Evolutionary conservation across 2,329 filamentous ascomycete genomes (phyloP), one percentile per base, ranked within the genome.

Genomic region (Hymenoscyphus linearis): DNA sequence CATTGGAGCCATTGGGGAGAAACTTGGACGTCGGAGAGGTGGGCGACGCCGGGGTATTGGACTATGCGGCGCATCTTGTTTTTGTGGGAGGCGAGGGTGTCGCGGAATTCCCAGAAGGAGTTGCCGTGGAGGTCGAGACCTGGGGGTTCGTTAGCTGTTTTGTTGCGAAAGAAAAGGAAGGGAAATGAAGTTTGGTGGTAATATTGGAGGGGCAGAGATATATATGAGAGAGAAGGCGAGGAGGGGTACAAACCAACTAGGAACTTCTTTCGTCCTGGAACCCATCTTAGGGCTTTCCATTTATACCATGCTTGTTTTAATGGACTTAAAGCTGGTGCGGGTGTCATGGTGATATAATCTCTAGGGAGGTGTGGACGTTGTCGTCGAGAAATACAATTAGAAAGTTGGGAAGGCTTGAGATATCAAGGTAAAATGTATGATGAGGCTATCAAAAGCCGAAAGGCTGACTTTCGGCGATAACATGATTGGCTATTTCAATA

Each of bases 31-130:
- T 83, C 79, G 67, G 78, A 82, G 68, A 78, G 77, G 71, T 84
- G 82, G 2, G 80, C 79, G 52, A 76, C 76, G 55, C 77, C 74
- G 12, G 84, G 83, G 73, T 83, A 85, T 67, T 83, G 70, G 55
- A 87, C 84, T 65, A 87, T 86, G 71, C 85, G 82, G 35, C 85
- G 82, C 79, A 82, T 83, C 66, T 82, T 81, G 36, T 71, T 67
- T 53, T 73, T 62, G 55, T 77, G 74, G 37, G 73, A 68, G 61
- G 68, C 62, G 36, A 67, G 63, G 4, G 61, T 62, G 66, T 86
- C 80, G 62, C 79, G 79, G 74, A 88, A 87, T 69, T 87, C 84
- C 85, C 86, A 89, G 76, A 82, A 89, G 3, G 85, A 87, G 75
- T 88, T 88, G 60, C 85, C 85, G 26, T 83, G 70, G 61, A 88